A percentile compares a stretch with the other conserved stretches of the same genome.
Conservation (phyloP, 345 rosid species). For the Theobroma cacao region DNA sequence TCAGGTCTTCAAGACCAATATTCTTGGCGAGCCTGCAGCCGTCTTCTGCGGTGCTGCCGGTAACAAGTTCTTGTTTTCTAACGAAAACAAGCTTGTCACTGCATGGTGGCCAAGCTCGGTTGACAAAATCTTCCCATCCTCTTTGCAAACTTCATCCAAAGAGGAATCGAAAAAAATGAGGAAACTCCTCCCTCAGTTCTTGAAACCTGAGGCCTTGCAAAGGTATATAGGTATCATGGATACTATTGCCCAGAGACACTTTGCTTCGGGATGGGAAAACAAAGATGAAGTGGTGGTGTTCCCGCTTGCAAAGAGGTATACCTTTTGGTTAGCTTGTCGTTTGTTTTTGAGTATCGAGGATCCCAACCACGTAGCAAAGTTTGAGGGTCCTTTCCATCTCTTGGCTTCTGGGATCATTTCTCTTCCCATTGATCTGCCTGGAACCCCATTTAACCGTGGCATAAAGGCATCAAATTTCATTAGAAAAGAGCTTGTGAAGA, state of each 20-base stretch:
- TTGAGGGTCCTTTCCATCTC: slow-evolving; percentile 7
- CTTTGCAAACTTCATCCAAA: slow-evolving; percentile 23
- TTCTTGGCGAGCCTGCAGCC: slow-evolving; percentile 26
- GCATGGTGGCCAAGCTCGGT: slow-evolving; percentile 46
- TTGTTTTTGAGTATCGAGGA: slow-evolving; percentile 33
- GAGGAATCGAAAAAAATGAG: slow-evolving; percentile 33
- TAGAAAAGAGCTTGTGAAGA: slow-evolving; percentile 10
- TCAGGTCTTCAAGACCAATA: slow-evolving; percentile 29
- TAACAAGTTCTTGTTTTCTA: slow-evolving; percentile 40
- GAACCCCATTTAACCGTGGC: slow-evolving; percentile 26
- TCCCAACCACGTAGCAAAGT: neutral
- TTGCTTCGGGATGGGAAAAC: slow-evolving; percentile 25
- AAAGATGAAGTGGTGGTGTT: slow-evolving; percentile 23
- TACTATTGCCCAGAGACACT: slow-evolving; percentile 26
- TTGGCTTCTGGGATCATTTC: slow-evolving; percentile 17
- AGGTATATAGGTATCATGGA: slow-evolving; percentile 29
- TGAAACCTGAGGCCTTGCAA: slow-evolving; percentile 20
- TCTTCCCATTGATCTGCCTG: slow-evolving; percentile 28
- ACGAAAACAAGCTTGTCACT: slow-evolving; percentile 36
- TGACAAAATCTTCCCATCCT: slow-evolving; percentile 36
- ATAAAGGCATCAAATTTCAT: slow-evolving; percentile 23
- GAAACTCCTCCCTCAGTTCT: slow-evolving; percentile 15
- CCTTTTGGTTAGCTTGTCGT: slow-evolving; percentile 36
- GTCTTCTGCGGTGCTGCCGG: slow-evolving; percentile 34
- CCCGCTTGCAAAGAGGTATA: slow-evolving; percentile 29